Evolutionary conservation across 2,329 filamentous ascomycete genomes (phyloP).

Genomic region (Boeremia lycopersici): DNA sequence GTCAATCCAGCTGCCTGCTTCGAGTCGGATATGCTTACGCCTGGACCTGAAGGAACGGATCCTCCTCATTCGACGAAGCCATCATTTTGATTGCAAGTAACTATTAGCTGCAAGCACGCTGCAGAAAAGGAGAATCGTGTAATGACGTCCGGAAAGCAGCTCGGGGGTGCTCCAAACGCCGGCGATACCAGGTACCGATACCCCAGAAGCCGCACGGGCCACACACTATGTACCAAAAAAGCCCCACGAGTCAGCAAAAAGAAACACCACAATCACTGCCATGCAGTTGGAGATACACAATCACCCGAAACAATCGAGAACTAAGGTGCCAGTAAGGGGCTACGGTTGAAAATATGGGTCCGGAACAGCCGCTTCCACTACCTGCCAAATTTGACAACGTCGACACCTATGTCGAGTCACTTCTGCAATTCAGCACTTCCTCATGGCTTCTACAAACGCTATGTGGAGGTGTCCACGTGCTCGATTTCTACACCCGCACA

Average conservation of each 20-base stretch:
- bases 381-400: conserved; percentile 70
- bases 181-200: conserved; percentile 1
- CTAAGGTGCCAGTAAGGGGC: conserved; percentile 2
- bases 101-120: neutral
- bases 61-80: conserved; percentile 48
- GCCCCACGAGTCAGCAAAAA: conserved; percentile 14
- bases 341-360: conserved; percentile 50
- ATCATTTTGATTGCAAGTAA: conserved; percentile 33
- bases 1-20: conserved; percentile 27
- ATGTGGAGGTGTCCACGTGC: conserved; percentile 95
- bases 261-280: conserved; percentile 13
- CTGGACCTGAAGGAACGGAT: conserved; percentile 59
- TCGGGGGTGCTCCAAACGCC: conserved; percentile 12
- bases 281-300: conserved; percentile 15
- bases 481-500: conserved; percentile 91
- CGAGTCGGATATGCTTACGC: conserved; percentile 39
- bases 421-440: conserved; percentile 76
- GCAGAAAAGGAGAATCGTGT: neutral
- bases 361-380: conserved; percentile 67
- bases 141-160: conserved; percentile 6
- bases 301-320: conserved; percentile 7
- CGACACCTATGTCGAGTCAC: conserved; percentile 78
- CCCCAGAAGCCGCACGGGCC: conserved; percentile 12
- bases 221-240: conserved; percentile 8
- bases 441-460: conserved; percentile 81